Base-by-base conservation (phyloP, 768 basidiomycete genomes). In the Hemileccinum impolitum region DNA sequence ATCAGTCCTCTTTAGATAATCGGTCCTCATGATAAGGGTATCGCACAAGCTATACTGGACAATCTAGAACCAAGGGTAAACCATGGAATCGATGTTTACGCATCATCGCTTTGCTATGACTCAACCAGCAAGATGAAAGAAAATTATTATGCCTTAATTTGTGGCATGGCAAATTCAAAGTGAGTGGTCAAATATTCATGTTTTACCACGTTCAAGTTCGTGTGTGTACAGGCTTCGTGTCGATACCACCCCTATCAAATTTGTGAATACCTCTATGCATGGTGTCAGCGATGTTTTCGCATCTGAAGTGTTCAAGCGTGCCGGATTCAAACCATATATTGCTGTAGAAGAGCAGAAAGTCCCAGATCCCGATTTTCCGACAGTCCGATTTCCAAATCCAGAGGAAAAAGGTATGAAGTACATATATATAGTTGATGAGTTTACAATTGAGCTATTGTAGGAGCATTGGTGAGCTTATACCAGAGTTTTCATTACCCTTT, bases 201-300 rank as follows among this genome's bases (percentile, higher is more conserved):
- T 23, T 38, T 19, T 34, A 12, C 9, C 26, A 9, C 12, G 15
- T 39, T 52, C 10, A 15, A 28, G 36, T 52, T 47, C 39, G 37
- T n/a, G n/a, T 13, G 4, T 12, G n/a, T 12, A 17, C 35, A 65
- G 64, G 45, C 41, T 54, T 41, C 35, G n/a, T 15, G 40, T 42
- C 11, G 37, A 26, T 17, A 23, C 12, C 28, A 21, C 49, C 17
- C 25, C 68, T 5, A 49, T 84, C 52, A 79, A 74, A 56, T 90
- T 94, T 56, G 86, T 90, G 17, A 90, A 91, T 61, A 94, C 93
- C 0, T 87, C 91, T 0, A 85, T 94, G 87, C 92, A 94, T 57
- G 92, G 92, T 0, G 92, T 94, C 45, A 83, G 90, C 55, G 77
- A 92, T 63, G 66, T 72, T 5, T 85, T 86, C 56, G 74, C 81